These are phyloP conservation scores for Apiospora aurea DNA, from an alignment of 2,329 filamentous ascomycete species.

Conservation along the genomic window DNA sequence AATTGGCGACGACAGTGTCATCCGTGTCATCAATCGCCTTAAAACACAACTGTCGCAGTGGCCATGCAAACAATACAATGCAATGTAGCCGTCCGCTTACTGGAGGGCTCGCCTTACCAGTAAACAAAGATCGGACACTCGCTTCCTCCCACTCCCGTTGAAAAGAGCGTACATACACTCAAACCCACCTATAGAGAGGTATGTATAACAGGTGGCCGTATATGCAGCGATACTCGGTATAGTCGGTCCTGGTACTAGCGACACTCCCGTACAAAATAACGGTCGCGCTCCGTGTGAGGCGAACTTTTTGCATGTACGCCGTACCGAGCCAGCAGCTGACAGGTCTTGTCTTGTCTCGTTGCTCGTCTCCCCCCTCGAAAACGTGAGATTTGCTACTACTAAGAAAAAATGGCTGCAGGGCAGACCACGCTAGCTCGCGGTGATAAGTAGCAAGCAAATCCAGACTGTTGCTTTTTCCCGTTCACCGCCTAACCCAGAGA, in stretches of 20 bases:
- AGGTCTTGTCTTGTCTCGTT: neutral
- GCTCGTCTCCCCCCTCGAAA: neutral
- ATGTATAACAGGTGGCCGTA: neutral
- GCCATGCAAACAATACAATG: neutral
- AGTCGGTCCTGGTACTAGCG: neutral
- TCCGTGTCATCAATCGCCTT: neutral
- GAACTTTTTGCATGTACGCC: neutral
- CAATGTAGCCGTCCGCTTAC: neutral
- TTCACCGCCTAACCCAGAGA: conserved; percentile 18
- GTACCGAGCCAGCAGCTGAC: neutral
- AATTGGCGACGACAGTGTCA: neutral
- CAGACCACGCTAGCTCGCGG: neutral
- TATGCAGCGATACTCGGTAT: neutral
- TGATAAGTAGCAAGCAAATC: conserved; percentile 13
- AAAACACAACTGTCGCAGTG: neutral
- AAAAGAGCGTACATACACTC: no score
- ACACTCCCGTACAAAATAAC: neutral
- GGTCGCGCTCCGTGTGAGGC: neutral
- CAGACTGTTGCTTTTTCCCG: conserved; percentile 13
- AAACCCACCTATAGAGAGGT: neutral
- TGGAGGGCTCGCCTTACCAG: conserved; percentile 2
- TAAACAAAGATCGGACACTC: neutral
- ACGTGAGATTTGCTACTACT: neutral
- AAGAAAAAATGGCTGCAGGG: conserved; percentile 9
- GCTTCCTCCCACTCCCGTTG: neutral